Conservation (phyloP, 257 asterid species). For the Ophiorrhiza pumila region DNA sequence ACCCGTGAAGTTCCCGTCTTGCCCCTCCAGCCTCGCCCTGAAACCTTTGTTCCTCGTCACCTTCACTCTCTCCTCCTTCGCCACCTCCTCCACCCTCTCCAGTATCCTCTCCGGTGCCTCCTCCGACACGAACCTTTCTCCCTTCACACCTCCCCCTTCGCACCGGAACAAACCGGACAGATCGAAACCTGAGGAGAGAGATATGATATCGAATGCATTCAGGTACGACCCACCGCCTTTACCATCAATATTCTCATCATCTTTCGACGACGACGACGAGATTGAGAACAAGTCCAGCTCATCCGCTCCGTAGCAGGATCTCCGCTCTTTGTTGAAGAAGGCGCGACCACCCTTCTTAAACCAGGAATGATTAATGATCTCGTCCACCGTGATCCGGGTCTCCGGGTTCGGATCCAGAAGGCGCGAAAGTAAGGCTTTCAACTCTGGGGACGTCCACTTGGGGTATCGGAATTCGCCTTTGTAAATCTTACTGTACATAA, state of each 20-base stretch:
- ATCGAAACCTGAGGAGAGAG: conserved; percentile 39
- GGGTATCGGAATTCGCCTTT: conserved; percentile 68
- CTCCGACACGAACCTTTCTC: conserved; percentile 28
- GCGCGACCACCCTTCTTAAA: conserved; percentile 33
- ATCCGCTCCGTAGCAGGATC: no score
- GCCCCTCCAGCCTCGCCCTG: conserved; percentile 33
- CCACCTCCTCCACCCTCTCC: conserved; percentile 27
- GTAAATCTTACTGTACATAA: conserved; percentile 68
- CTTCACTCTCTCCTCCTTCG: conserved; percentile 22
- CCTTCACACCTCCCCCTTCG: conserved; percentile 5
- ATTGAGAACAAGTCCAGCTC: no score
- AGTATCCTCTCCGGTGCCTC: conserved; percentile 27
- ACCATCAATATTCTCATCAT: neutral
- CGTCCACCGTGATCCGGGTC: conserved; percentile 55
- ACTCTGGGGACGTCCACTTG: conserved; percentile 62
- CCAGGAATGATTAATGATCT: conserved; percentile 56
- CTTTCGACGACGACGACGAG: no score
- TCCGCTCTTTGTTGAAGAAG: conserved; percentile 4
- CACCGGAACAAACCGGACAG: conserved; percentile 26
- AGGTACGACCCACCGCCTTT: neutral
- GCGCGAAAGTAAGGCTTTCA: conserved; percentile 39
- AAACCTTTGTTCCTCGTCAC: conserved; percentile 11
- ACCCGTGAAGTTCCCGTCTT: conserved; percentile 36
- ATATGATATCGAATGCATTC: conserved; percentile 44
- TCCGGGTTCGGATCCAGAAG: conserved; percentile 57